Percentiles rank a stretch among this genome's conserved stretches.
Evolutionary conservation across 805 yeast genomes (phyloP).

Genomic region (Candida boleticola): DNA sequence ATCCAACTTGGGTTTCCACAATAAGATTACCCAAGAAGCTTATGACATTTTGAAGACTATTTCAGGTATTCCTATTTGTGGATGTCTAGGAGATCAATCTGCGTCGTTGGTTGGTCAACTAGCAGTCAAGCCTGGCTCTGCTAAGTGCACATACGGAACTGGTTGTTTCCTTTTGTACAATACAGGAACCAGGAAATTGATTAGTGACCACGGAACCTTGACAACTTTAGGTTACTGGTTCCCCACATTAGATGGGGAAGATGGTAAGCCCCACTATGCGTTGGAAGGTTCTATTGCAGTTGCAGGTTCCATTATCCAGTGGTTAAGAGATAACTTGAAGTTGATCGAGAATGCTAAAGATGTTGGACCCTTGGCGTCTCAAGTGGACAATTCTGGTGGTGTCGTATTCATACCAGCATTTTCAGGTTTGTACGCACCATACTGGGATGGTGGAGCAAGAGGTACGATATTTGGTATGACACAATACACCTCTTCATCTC

Average conservation of each 20-base stretch:
- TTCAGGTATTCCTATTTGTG: conserved; percentile 71
- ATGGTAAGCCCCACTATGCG: conserved; percentile 72
- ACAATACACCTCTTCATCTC: conserved; percentile 87
- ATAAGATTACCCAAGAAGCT: conserved; percentile 51
- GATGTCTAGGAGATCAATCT: conserved; percentile 92
- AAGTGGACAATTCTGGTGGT: conserved; percentile 80
- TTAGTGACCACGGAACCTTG: conserved; percentile 76
- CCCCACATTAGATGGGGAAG: conserved; percentile 54
- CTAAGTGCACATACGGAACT: conserved; percentile 95
- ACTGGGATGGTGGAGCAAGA: conserved; percentile 90
- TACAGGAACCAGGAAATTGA: conserved; percentile 72
- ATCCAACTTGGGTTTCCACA: conserved; percentile 49
- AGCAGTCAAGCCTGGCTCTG: conserved; percentile 79
- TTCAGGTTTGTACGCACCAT: conserved; percentile 91
- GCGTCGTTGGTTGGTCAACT: conserved; percentile 92
- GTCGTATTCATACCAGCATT: conserved; percentile 95
- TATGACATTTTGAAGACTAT: conserved; percentile 47
- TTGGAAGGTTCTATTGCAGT: conserved; percentile 95
- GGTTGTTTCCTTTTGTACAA: conserved; percentile 90
- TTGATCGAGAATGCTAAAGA: conserved; percentile 79
- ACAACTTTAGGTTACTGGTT: conserved; percentile 93
- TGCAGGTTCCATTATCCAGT: conserved; percentile 91
- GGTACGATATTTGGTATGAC: conserved; percentile 94
- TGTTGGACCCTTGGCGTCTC: conserved; percentile 85
- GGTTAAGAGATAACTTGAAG: conserved; percentile 89